Conservation (phyloP, 306 rosid genomes). For the Clitoria ternatea region DNA sequence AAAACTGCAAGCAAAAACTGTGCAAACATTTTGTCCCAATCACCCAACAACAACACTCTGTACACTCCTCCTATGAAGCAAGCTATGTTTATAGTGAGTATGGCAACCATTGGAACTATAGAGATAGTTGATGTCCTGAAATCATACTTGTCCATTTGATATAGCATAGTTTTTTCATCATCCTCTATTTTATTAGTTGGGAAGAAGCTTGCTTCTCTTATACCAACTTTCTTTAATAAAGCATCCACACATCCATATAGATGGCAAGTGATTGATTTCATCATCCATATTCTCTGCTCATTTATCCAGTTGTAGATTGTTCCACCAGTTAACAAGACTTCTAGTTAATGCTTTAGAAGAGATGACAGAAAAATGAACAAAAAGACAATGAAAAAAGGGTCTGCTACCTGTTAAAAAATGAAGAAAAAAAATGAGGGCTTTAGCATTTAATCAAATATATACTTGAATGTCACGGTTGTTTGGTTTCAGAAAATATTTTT, state of each 20-base stretch:
- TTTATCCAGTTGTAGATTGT: constrained; percentile 44
- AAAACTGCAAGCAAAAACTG: constrained; percentile 32
- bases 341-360: constrained; percentile 31
- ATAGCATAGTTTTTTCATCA: constrained; percentile 34
- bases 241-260: constrained; percentile 57
- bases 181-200: constrained; percentile 59
- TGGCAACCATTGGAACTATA: constrained; percentile 50
- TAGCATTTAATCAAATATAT: neutral
- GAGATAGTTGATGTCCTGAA: constrained; percentile 49
- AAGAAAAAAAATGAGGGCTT: neutral
- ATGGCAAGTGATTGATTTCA: constrained; percentile 43
- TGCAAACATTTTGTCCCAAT: constrained; percentile 31
- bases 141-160: constrained; percentile 50
- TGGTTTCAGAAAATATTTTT: too few relatives aligned
- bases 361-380: constrained; percentile 46
- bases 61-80: constrained; percentile 42
- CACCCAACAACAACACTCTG: constrained; percentile 29
- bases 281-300: constrained; percentile 76
- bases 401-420: constrained; percentile 41
- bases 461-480: too few relatives aligned
- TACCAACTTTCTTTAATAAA: constrained; percentile 45
- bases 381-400: constrained; percentile 35
- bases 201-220: constrained; percentile 50
- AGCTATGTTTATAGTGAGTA: constrained; percentile 41
- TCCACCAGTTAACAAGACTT: constrained; percentile 47